A percentile compares a stretch with the other conserved stretches of the same genome.
Conservation (phyloP, 164 flowering plant genomes). For the Annona cherimola region DNA sequence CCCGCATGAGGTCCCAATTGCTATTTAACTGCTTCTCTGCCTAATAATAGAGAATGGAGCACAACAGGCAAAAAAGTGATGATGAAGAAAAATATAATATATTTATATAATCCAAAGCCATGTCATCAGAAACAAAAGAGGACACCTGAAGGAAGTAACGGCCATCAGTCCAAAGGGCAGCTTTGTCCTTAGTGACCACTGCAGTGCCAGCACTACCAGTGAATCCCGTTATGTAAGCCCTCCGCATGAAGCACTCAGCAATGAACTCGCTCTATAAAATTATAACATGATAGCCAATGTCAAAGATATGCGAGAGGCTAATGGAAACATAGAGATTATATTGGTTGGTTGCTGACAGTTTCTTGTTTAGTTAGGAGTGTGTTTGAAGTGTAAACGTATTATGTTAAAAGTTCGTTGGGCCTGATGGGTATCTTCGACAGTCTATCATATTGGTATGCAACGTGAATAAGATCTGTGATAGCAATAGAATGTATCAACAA, state of each 20-base stretch:
- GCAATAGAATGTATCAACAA: too few species aligned
- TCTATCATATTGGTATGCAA: too few species aligned
- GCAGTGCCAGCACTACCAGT: constrained; percentile 99
- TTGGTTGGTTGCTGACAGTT: too few species aligned
- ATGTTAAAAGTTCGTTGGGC: too few species aligned
- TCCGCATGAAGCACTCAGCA: constrained; percentile 89
- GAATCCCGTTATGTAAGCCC: constrained; percentile 86
- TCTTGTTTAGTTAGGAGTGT: too few species aligned
- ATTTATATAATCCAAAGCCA: neutral
- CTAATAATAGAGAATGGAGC: constrained; percentile 33
- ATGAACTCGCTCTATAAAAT: constrained; percentile 81
- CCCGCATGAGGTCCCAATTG: constrained; percentile 89
- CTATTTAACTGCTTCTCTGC: constrained; percentile 85
- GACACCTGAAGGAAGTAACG: constrained; percentile 94
- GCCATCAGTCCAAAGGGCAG: constrained; percentile 98
- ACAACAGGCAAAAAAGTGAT: neutral
- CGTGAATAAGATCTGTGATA: too few species aligned
- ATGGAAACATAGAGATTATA: too few species aligned
- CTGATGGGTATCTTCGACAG: too few species aligned
- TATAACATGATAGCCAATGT: neutral
- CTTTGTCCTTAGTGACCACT: constrained; percentile 88
- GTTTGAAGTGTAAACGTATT: too few species aligned
- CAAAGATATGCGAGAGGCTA: too few species aligned
- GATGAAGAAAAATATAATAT: neutral
- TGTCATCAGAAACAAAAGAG: neutral